phyloP scores from a whole-genome alignment of 768 basidiomycete genomes.

The Plicaturopsis crispa region DNA sequence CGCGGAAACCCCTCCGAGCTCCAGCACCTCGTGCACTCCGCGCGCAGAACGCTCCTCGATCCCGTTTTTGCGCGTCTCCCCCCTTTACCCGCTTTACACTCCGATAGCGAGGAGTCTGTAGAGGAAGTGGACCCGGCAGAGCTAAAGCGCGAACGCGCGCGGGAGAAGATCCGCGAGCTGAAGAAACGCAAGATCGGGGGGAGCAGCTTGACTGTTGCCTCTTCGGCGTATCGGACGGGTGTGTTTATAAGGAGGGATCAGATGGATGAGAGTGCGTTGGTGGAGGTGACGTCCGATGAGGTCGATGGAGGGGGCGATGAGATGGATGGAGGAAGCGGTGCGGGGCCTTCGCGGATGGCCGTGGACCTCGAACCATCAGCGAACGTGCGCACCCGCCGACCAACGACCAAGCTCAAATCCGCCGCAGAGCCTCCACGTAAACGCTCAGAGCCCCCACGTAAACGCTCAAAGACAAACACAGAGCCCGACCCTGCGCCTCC shows the following conservation, averaged over 20 bases:
- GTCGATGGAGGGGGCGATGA: too few species aligned
- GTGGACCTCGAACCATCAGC: too few species aligned
- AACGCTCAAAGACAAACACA: not conserved
- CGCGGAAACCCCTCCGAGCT: slow-evolving; percentile 26
- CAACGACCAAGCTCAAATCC: too few species aligned
- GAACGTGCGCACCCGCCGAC: too few species aligned
- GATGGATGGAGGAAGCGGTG: too few species aligned
- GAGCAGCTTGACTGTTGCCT: slow-evolving; percentile 22
- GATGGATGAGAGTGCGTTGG: slow-evolving; percentile 54
- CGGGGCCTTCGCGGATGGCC: too few species aligned
- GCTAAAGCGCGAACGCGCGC: slow-evolving; percentile 34
- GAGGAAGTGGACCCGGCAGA: slow-evolving; percentile 33
- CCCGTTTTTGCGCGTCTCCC: slow-evolving; percentile 26
- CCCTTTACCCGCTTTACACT: slow-evolving; percentile 16
- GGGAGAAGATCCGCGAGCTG: slow-evolving; percentile 46
- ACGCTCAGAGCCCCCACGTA: slow-evolving; percentile 1
- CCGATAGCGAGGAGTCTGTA: slow-evolving; percentile 31
- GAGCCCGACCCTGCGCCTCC: slow-evolving; percentile 7
- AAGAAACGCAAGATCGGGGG: slow-evolving; percentile 42
- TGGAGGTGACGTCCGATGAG: slow-evolving; percentile 42
- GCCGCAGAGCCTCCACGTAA: too few species aligned
- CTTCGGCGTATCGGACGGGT: slow-evolving; percentile 20
- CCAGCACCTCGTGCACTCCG: slow-evolving; percentile 32
- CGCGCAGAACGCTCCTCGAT: slow-evolving; percentile 28
- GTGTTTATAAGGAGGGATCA: slow-evolving; percentile 50